A percentile compares a stretch with the other conserved stretches of the same genome.
Conservation (phyloP, 1,284 basidiomycete genomes). For the Baeospora myosura region DNA sequence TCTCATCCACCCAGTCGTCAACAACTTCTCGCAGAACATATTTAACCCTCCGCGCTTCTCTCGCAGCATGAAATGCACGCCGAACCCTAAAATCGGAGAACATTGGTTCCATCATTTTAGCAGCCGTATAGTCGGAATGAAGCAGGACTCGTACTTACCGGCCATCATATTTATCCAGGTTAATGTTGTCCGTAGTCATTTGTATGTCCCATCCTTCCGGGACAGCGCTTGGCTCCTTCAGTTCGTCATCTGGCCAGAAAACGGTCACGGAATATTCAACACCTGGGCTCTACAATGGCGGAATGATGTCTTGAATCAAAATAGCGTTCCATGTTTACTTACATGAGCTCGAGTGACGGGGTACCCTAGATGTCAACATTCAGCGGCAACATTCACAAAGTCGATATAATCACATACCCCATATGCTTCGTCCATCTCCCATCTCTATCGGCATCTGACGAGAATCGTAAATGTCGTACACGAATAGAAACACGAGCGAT, state of each 20-base stretch:
- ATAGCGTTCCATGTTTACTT: neutral
- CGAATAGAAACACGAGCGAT: neutral
- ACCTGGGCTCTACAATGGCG: constrained; percentile 19
- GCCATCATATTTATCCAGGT: constrained; percentile 17
- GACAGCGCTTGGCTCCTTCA: constrained; percentile 8
- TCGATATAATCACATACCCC: constrained; percentile 15
- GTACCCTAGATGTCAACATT: constrained; percentile 13
- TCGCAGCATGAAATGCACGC: constrained; percentile 20
- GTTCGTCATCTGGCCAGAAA: constrained; percentile 22
- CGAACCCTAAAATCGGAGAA: constrained; percentile 14
- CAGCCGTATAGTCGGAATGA: constrained; percentile 2
- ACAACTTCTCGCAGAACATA: constrained; percentile 19
- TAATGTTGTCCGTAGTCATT: constrained; percentile 18
- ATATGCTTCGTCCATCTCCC: constrained; percentile 21
- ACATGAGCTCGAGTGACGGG: constrained; percentile 15
- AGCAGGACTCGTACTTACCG: constrained; percentile 16
- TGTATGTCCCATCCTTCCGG: constrained; percentile 22
- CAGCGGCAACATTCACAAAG: neutral
- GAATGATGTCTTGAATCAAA: neutral
- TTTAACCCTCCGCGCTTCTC: constrained; percentile 20
- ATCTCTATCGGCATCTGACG: constrained; percentile 30
- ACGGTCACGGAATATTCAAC: constrained; percentile 25
- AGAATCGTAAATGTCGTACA: neutral
- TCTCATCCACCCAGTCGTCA: constrained; percentile 31
- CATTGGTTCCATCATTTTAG: too few species aligned